Evolutionary conservation across 257 asterid species (phyloP).

Genomic region (Jacaranda copaia): DNA sequence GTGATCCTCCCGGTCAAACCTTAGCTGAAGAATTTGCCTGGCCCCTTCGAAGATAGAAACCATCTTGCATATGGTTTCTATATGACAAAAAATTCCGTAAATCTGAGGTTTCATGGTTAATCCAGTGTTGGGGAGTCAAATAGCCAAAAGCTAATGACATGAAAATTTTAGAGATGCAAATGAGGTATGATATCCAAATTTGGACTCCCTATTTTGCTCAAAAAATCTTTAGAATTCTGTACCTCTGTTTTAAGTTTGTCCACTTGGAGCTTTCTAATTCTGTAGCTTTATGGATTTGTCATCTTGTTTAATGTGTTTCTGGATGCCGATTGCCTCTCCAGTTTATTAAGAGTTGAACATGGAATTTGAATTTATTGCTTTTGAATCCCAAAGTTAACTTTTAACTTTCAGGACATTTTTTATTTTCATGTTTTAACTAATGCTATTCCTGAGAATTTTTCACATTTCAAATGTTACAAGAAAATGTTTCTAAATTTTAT

Average conservation of each 20-base stretch:
- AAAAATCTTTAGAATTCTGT: neutral
- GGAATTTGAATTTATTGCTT: neutral
- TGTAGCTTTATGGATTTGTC: neutral
- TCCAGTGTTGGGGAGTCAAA: constrained; percentile 95
- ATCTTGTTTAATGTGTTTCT: neutral
- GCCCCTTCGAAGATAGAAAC: constrained; percentile 96
- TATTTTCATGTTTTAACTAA: no score
- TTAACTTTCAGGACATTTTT: neutral
- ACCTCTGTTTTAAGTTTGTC: neutral
- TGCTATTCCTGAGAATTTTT: no score
- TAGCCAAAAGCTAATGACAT: constrained; percentile 83
- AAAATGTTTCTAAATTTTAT: neutral
- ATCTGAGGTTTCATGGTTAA: constrained; percentile 36
- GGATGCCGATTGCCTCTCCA: neutral
- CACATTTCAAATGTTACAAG: neutral
- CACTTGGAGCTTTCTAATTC: constrained; percentile 1
- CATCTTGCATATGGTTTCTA: constrained; percentile 26
- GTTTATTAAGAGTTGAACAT: neutral
- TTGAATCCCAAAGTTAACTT: neutral
- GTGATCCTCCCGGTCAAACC: constrained; percentile 94
- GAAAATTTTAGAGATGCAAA: constrained; percentile 89
- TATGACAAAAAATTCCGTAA: neutral
- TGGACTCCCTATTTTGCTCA: constrained; percentile 5
- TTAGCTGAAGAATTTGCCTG: constrained; percentile 97
- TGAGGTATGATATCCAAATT: constrained; percentile 63